Conservation (phyloP, 345 rosid species). For the Salix koriyanagi region DNA sequence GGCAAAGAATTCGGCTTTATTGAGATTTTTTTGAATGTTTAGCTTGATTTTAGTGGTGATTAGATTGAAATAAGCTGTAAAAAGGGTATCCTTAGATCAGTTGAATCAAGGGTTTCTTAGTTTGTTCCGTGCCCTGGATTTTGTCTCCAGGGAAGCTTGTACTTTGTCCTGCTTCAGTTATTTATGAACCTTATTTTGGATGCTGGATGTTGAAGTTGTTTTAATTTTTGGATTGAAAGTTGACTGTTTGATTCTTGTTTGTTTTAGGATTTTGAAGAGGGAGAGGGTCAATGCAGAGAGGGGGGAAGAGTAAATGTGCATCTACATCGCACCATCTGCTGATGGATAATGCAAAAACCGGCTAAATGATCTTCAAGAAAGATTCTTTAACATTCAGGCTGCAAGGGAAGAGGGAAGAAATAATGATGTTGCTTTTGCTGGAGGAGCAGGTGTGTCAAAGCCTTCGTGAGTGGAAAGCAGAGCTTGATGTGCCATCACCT, state of each 20-base stretch:
- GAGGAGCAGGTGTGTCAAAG: constrained; percentile 67
- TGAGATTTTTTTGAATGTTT: background rate
- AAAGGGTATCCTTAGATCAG: background rate
- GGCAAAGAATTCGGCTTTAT: background rate
- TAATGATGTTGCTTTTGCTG: constrained; percentile 42
- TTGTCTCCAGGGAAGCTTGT: background rate
- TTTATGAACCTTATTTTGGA: background rate
- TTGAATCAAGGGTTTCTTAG: background rate
- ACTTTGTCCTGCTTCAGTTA: background rate
- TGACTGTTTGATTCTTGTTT: background rate
- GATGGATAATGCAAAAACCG: constrained; percentile 55
- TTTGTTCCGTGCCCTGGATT: background rate
- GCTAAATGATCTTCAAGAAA: constrained; percentile 53
- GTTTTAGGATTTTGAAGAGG: background rate
- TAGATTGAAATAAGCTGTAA: background rate
- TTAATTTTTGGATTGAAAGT: background rate
- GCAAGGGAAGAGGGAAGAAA: constrained; percentile 59
- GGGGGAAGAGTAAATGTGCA: constrained; percentile 43
- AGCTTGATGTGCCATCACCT: constrained; percentile 60
- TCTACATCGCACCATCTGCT: constrained; percentile 47
- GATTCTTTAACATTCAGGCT: constrained; percentile 51
- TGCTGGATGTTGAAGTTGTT: background rate
- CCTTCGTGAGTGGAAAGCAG: constrained; percentile 69
- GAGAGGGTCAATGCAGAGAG: constrained; percentile 32
- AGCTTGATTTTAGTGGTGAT: background rate